Percentiles rank a stretch among this genome's conserved stretches.
phyloP scores from a whole-genome alignment of 2,329 filamentous ascomycete species.

The Raffaelea ambrosiae region DNA sequence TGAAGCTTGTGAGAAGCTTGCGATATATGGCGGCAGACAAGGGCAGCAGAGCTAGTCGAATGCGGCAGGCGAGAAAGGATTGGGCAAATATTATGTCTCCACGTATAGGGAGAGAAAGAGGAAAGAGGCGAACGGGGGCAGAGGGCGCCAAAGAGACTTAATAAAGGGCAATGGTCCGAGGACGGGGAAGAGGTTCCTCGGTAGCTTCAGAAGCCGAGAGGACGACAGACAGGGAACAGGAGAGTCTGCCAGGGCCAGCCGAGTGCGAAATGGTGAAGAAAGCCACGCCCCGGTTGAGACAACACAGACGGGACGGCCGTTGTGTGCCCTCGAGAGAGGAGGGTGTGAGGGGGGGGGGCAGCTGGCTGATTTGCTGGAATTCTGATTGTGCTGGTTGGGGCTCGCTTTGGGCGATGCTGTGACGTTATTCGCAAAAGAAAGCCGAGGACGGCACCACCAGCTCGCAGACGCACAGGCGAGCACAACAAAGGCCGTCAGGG shows the following conservation, averaged over 20 bases:
- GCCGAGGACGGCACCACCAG: neutral
- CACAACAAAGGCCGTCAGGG: too few relatives aligned
- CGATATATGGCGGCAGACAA: too few relatives aligned
- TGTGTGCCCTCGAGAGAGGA: too few relatives aligned
- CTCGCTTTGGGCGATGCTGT: slow-evolving; percentile 6
- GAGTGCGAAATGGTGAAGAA: neutral
- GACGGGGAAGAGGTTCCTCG: neutral
- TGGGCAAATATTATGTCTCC: too few relatives aligned
- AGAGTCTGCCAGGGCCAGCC: neutral
- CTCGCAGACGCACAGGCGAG: neutral
- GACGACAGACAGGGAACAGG: neutral
- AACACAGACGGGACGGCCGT: too few relatives aligned
- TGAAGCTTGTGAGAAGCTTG: neutral
- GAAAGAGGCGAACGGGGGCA: neutral
- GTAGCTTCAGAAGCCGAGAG: slow-evolving; percentile 2
- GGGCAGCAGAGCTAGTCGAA: too few relatives aligned
- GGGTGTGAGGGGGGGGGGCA: too few relatives aligned
- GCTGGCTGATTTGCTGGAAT: too few relatives aligned
- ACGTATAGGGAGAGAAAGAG: too few relatives aligned
- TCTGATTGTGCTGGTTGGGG: neutral
- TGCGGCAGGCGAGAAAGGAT: too few relatives aligned
- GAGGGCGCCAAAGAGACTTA: neutral
- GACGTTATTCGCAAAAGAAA: slow-evolving; percentile 10
- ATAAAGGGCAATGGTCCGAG: too few relatives aligned
- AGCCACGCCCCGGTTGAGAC: too few relatives aligned